Evolutionary conservation across 257 asterid genomes (phyloP), one percentile per base, ranked within the genome.

Genomic region (Mitragyna speciosa): DNA sequence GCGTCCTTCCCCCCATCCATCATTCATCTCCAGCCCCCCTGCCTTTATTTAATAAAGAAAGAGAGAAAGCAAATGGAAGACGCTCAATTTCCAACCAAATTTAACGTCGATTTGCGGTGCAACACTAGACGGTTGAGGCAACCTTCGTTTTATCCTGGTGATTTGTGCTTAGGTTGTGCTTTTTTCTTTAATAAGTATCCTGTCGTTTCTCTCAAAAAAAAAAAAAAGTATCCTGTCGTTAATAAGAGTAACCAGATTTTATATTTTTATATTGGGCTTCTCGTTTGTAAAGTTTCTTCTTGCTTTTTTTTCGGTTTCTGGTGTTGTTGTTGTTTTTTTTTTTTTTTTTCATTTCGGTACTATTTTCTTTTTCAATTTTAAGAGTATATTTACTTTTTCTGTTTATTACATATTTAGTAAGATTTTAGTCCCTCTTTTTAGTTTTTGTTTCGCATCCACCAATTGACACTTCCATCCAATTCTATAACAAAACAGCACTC

Each of bases 161-260:
- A 70, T 24, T 45, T 16, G 74, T 31, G 51, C 36, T 61, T 7
- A 45, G 51, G 19, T 39, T 15, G 30, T 24, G 30, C 9, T 17
- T 4, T 31, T 31, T 31, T 12, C 33, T 31, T 16, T 49, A 49
- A 12, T 30, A 2, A 28, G 1, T 36, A 2, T 36, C 14, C 3
- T 7, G 45, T 70, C 56, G 8, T 43, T 3, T 3, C 45, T 31
- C 16, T 10, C n/a, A n/a, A n/a, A n/a, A n/a, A n/a, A n/a, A n/a
- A n/a, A n/a, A n/a, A n/a, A n/a, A n/a, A n/a, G n/a, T n/a, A n/a
- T n/a, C n/a, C n/a, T n/a, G n/a, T n/a, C n/a, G n/a, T n/a, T n/a
- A n/a, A n/a, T n/a, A n/a, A n/a, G 75, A 24, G 30, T 70, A 70
- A 58, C 30, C 75, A 26, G 43, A 47, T 72, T 72, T 72, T 15